Base-by-base conservation (phyloP, 2,329 filamentous ascomycete species). In the Cladosporium sp. region DNA sequence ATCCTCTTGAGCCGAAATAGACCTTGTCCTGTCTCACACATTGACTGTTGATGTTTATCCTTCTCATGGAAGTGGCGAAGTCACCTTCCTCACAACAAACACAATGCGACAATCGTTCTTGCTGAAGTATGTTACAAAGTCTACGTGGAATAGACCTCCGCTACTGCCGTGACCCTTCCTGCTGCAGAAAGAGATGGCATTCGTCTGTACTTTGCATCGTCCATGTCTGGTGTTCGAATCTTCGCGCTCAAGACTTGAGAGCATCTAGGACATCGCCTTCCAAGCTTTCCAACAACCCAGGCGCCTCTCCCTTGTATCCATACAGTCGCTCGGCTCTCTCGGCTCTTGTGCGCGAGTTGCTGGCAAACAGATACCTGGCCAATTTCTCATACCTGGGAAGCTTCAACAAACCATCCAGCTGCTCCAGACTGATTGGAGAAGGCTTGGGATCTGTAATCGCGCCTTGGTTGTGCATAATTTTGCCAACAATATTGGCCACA, bases 311-410 rank as follows among this genome's bases (percentile, higher is more conserved):
- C 34, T 80, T 79, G 86, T 87, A 90, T 0, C 83, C 85, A 5
- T 89, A 73, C 62, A 84, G 72, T 67, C 85, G 83, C 16, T 78
- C 80, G 1, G 85, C 85, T 56, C 87, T 78, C 65, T 81, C 77
- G 0, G 86, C 84, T 59, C 77, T 78, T 1, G 83, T 83, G 36
- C 83, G 79, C 1, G 85, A 86, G 66, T 90, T 90, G 62, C 83
- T 76, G 0, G 87, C 87, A 65, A 75, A 79, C 67, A 78, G 49
- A 65, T 79, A 78, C 58, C 74, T 68, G n/a, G 67, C 73, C 25
- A 78, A 56, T 21, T 64, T 58, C 0, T 71, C 72, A 21, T 71
- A 73, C 7, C n/a, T 39, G 5, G 66, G 63, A 25, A 48, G 48
- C 36, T 49, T 65, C 23, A 71, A 58, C 72, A 75, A 74, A 1